phyloP scores from a whole-genome alignment of 306 rosid species.

The Fagus sylvatica region DNA sequence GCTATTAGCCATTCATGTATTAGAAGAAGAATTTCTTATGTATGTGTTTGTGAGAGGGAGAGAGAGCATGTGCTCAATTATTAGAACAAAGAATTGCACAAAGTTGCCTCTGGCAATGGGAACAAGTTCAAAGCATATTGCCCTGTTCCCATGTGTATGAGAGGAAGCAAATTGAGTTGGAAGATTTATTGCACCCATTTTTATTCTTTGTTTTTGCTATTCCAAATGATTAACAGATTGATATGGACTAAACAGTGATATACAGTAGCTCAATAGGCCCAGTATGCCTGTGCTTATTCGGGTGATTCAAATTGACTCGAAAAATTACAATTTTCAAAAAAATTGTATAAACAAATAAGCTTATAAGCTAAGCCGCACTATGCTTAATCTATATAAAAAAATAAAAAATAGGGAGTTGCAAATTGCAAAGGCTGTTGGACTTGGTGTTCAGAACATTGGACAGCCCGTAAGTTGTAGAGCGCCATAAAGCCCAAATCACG shows the following conservation, averaged over 20 bases:
- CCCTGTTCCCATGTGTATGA: conserved; percentile 37
- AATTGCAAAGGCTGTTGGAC: no score
- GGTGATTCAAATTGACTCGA: no score
- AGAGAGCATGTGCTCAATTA: conserved; percentile 34
- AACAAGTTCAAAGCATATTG: conserved; percentile 17
- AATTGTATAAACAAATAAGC: no score
- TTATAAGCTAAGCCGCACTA: no score
- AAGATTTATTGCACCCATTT: background rate
- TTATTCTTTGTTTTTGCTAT: no score
- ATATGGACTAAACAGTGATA: background rate
- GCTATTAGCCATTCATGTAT: conserved; percentile 7
- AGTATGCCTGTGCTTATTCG: no score
- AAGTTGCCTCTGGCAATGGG: conserved; percentile 22
- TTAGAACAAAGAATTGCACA: conserved; percentile 14
- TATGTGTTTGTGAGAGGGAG: background rate
- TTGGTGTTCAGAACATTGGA: no score
- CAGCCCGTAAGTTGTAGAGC: no score
- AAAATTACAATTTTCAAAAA: no score
- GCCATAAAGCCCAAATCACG: no score
- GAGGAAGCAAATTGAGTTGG: conserved; percentile 26
- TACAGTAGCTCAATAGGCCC: background rate
- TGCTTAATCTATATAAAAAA: no score
- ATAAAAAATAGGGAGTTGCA: no score
- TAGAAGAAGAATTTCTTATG: background rate
- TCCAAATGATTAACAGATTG: background rate